Base-by-base conservation (phyloP, 805 yeast genomes). In the Priceomyces castillae region DNA sequence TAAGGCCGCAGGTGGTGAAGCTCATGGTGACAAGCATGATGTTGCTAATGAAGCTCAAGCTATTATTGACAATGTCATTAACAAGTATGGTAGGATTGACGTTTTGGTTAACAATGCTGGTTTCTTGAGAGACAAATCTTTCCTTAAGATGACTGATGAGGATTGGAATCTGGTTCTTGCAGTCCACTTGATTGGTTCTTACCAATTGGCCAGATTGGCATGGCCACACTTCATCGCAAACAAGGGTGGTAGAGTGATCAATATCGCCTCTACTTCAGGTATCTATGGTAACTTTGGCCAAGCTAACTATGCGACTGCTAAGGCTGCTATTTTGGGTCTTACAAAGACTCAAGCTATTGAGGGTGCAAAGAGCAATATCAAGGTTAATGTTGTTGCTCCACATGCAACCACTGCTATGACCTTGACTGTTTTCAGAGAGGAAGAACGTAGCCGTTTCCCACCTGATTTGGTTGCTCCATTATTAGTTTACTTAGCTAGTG, bases 401-500 rank as follows among this genome's bases (percentile, higher is more conserved):
- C 97, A 92, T 63, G 98, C 98, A 22, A 97, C 92, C 59, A 92
- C 99, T 35, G 90, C 95, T 45, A 92, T 92, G 99, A 92, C 99
- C 22, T 78, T 80, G 58, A 86, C 96, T 4, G 82, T 92, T 38
- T 86, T 92, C 69, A 78, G 81, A 38, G 84, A 82, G 38, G 81
- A 80, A 48, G 95, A 92, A 65, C 78, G 84, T 54, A 87, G 88
- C 67, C 80, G 83, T 54, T 89, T 84, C 67, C 88, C 87, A 55
- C 90, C 97, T 4, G 79, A 82, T 41, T 88, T 81, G 64, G 97
- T 92, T 38, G 94, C 97, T 1, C 99, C 99, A 45, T 73, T 90
- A 49, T 80, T 89, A 52, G 88, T 89, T 14, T 74, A 84, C 54
- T 76, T 90, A 49, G 76, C 88, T n/a, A 78, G 90, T 45, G 90